Percentiles rank a stretch among this genome's conserved stretches.
Conservation (phyloP, 2,329 filamentous ascomycete genomes). For the Orbilia blumenaviensis region DNA sequence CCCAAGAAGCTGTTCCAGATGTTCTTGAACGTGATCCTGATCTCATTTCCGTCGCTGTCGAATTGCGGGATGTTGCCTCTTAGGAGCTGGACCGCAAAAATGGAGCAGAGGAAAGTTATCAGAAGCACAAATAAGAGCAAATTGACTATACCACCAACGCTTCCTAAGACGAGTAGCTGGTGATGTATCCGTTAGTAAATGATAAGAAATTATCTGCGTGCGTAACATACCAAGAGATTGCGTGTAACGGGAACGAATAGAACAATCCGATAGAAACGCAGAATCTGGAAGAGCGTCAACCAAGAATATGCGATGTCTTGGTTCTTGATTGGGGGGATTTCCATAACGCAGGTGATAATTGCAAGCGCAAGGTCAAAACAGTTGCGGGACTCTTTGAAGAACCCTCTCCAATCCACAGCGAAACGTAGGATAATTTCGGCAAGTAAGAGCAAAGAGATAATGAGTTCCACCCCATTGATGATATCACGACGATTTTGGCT, state of each 20-base stretch:
- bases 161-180: conserved; percentile 80
- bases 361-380: conserved; percentile 82
- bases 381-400: conserved; percentile 78
- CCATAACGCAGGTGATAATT: conserved; percentile 81
- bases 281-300: conserved; percentile 90
- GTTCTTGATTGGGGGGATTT: conserved; percentile 80
- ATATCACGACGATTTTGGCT: conserved; percentile 68
- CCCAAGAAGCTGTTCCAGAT: conserved; percentile 96
- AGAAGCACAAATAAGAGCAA: conserved; percentile 96
- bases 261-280: conserved; percentile 90
- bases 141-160: conserved; percentile 89
- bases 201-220: background rate
- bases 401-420: conserved; percentile 78
- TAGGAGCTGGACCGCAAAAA: conserved; percentile 92
- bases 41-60: conserved; percentile 71
- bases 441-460: conserved; percentile 80
- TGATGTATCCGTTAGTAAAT: conserved; percentile 53
- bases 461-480: conserved; percentile 76
- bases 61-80: conserved; percentile 78
- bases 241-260: conserved; percentile 86
- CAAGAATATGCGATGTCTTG: conserved; percentile 80
- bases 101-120: conserved; percentile 90
- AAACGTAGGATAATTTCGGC: conserved; percentile 85
- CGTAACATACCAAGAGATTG: conserved; percentile 74
- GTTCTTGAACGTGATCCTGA: conserved; percentile 80